phyloP scores from a whole-genome alignment of 768 basidiomycete genomes.

The Russula abietina region DNA sequence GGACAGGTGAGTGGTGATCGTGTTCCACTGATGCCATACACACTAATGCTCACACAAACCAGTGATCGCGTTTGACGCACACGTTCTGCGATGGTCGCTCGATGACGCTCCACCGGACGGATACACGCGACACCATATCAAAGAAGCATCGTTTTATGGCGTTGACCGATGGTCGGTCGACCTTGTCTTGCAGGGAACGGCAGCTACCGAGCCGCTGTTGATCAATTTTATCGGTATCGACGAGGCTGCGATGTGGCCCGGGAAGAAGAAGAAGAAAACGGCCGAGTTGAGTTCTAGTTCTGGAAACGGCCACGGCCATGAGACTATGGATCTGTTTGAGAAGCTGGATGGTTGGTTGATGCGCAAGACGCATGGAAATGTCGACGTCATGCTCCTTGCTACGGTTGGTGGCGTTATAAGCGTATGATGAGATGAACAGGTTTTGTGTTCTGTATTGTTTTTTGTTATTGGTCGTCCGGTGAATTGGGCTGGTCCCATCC shows the following conservation, averaged over 20 bases:
- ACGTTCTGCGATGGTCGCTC: constrained; percentile 80
- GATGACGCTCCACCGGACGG: constrained; percentile 75
- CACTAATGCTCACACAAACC: not conserved
- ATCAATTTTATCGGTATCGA: constrained; percentile 80
- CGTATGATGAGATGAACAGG: constrained; percentile 32
- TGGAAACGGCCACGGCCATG: constrained; percentile 32
- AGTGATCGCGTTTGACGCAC: constrained; percentile 88
- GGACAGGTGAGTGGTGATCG: constrained; percentile 56
- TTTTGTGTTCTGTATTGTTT: not conserved
- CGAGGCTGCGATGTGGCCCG: constrained; percentile 83
- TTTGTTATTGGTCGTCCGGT: not conserved
- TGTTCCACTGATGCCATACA: not conserved
- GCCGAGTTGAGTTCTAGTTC: not conserved
- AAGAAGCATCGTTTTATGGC: constrained; percentile 84
- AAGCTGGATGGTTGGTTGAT: constrained; percentile 72
- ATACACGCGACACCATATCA: constrained; percentile 78
- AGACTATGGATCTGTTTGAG: constrained; percentile 67
- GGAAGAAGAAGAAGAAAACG: constrained; percentile 34
- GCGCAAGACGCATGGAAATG: constrained; percentile 51
- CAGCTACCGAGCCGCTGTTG: constrained; percentile 19
- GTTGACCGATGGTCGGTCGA: constrained; percentile 67
- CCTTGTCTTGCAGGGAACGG: constrained; percentile 49
- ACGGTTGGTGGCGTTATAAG: constrained; percentile 58
- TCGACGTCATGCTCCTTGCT: constrained; percentile 64
- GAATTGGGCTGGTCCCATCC: not conserved